Evolutionary conservation across 495 filamentous ascomycete species (phyloP), one percentile per base, ranked within the genome.

Genomic region (Pyronema omphalodes): DNA sequence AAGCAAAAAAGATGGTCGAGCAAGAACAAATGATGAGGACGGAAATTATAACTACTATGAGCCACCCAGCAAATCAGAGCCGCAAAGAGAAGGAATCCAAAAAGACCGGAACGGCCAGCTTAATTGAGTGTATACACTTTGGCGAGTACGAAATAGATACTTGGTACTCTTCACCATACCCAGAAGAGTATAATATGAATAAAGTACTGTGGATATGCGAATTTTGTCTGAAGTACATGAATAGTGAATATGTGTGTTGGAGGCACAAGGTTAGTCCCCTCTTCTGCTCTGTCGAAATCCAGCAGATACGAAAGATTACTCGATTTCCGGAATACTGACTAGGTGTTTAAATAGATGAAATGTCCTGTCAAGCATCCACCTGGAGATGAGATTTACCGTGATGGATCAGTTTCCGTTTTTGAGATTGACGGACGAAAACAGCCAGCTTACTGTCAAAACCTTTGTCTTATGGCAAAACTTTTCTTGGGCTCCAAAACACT

Each of bases 141-240:
- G 91, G 93, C 29, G 85, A 85, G 40, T 91, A 82, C 69, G 89
- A 96, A 64, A 96, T 98, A 60, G 93, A 98, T 67, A 96, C 88
- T 18, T 96, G 91, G 91, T 95, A 98, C 68, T 88, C 93, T n/a
- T 89, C 91, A 23, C 91, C 91, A 15, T 98, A 98, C 63, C 91
- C 91, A 0, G 91, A 95, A 67, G 91, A 98, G 68, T 98, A 96
- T 70, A 95, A 87, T 61, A 80, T 86, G 59, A 95, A 96, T 63
- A 81, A 81, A 36, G 82, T 94, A 15, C 79, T 98, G 12, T 95
- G 93, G 68, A 95, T 98, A 58, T 98, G 91, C 72, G 93, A 98
- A 66, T 98, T 95, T 67, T 98, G 91, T 65, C 73, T 98, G 45
- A 96, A 96, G 67, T 98, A 98, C 71, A 94, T 98, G 88, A 94